Base-by-base conservation (phyloP, 805 yeast species). In the Metschnikowia matae region DNA sequence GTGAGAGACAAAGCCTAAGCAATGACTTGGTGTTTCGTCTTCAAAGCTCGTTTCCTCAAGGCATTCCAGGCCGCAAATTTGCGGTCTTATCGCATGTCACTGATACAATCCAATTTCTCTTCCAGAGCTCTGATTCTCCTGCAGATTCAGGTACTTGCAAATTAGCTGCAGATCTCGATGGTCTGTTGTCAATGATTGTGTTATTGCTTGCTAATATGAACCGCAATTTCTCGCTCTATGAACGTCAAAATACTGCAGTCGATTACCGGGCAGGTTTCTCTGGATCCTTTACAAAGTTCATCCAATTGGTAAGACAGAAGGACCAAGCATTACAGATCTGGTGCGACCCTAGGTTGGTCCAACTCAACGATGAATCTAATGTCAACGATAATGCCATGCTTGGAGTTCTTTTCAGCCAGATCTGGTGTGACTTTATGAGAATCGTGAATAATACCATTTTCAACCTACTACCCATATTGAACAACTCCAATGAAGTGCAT, bases 351-450 rank as follows among this genome's bases (percentile, higher is more conserved):
- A 55, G 62, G 6, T 56, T 53, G 17, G 59, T 72, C 1, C 40
- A 33, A 2, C 55, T 67, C 40, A 46, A 49, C 20, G 62, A 51
- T 7, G 46, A 56, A 15, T 60, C 52, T 6, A 43, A 60, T 1
- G 55, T 53, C 17, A 56, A 54, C 40, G 61, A 60, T 36, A 49
- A 57, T 17, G 53, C 56, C 14, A 63, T 62, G 14, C 41, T 71
- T 6, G 60, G 67, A 39, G 40, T 67, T 5, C 70, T 69, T 43
- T 50, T 68, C 14, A 63, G 73, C 46, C 59, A 55, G 35, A 32
- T 71, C 6, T 73, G 77, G 77, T 53, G 55, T 38, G 73, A 69
- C 32, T 34, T 68, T n/a, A 51, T 73, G n/a, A 48, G 76, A 15
- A 44, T 69, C 15, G 46, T 61, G 6, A 71, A 71, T 56, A 52